Base-by-base conservation (phyloP, 176 grass and related monocot species). In the Carex cristatella region DNA sequence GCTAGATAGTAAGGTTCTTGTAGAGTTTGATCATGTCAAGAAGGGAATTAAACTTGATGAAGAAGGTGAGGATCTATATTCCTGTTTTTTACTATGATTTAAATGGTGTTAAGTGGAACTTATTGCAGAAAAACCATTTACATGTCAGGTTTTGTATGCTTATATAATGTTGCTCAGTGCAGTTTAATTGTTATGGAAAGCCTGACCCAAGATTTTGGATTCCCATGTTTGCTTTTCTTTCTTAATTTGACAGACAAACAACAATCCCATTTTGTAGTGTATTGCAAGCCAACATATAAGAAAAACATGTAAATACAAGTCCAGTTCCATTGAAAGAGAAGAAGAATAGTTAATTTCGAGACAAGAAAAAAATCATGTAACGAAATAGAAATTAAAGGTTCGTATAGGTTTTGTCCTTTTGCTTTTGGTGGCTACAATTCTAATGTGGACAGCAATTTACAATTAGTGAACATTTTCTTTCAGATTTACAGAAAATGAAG, bases 31-130 rank as follows among this genome's bases (percentile, higher is more conserved):
- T 72, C 95, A 98, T 89, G 93, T 98, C 70, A 98, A 89, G 82
- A 94, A 95, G 66, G 89, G 91, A 65, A 84, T 98, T n/a, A 93
- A 90, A 92, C 91, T 98, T 89, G 95, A 98, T 70, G 91, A 94
- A 83, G 95, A 95, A 93, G 95, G 95, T 95, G 84, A 51, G 19
- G 32, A 55, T 87, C 18, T 30, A 14, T 78, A 33, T 78, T 78
- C 51, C 51, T 16, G 13, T 31, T 57, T 77, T 77, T 18, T 33
- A 27, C 49, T 78, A 57, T 78, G 51, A 56, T 33, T 33, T 57
- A 78, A 12, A 32, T 31, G 18, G n/a, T 55, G 35, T 7, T 2
- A 71, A 71, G 37, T 69, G 32, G 28, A 69, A 69, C 62, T 71
- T 40, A n/a, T 70, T 16, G 16, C 37, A 7, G n/a, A 33, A 13